Percentiles rank a stretch among this genome's conserved stretches.
Evolutionary conservation across 164 flowering plant genomes (phyloP).

Genomic region (Tetrastigma voinierianum): DNA sequence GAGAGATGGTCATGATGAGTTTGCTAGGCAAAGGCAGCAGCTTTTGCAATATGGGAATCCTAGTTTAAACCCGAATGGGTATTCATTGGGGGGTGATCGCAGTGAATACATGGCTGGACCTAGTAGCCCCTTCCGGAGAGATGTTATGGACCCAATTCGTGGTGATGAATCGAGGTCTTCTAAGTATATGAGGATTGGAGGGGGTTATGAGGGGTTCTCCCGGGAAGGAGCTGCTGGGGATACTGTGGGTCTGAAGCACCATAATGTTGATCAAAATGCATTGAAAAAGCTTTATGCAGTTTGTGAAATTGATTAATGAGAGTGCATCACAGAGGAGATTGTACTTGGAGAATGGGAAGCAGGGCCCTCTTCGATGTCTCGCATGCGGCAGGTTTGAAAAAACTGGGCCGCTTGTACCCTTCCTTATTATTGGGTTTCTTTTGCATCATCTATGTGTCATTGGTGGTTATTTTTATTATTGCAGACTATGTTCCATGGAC

Average conservation of each 20-base stretch:
- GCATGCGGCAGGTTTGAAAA: slow-evolving; percentile 84
- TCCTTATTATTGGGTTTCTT: slow-evolving; percentile 5
- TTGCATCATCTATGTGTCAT: not conserved
- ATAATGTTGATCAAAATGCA: slow-evolving; percentile 51
- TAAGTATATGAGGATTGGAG: slow-evolving; percentile 49
- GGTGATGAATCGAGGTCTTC: slow-evolving; percentile 47
- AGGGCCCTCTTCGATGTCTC: slow-evolving; percentile 64
- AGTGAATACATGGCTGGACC: slow-evolving; percentile 31
- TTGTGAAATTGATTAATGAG: slow-evolving; percentile 62
- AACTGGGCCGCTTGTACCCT: not conserved
- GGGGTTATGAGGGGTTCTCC: slow-evolving; percentile 22
- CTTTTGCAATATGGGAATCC: slow-evolving; percentile 55
- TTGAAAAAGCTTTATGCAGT: slow-evolving; percentile 61
- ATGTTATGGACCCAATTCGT: not conserved
- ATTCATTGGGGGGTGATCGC: slow-evolving; percentile 19
- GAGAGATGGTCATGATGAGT: slow-evolving; percentile 30
- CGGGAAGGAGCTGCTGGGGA: slow-evolving; percentile 10
- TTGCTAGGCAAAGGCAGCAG: slow-evolving; percentile 56
- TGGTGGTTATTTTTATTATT: too few relatives aligned
- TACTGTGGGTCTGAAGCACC: slow-evolving; percentile 24
- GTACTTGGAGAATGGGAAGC: slow-evolving; percentile 81
- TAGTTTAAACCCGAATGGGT: slow-evolving; percentile 16
- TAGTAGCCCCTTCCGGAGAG: slow-evolving; percentile 31
- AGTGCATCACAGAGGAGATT: slow-evolving; percentile 42
- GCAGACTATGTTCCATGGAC: too few relatives aligned